Percentiles rank a stretch among this genome's conserved stretches.
Evolutionary conservation across 2,329 filamentous ascomycete species (phyloP).

Genomic region (Neonectria ditissima): DNA sequence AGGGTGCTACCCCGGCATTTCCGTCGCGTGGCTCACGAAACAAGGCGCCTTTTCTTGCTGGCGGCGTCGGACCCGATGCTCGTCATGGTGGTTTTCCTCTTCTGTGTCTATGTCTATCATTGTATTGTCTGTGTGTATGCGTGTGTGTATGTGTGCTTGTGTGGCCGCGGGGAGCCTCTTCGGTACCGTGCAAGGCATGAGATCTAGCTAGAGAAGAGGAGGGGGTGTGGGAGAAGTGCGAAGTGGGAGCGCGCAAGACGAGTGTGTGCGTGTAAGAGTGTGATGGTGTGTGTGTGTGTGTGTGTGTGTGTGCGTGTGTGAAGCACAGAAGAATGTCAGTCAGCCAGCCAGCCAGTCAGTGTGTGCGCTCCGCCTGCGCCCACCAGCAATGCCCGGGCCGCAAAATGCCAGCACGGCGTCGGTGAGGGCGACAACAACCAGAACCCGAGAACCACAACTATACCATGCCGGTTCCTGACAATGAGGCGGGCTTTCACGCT

Average conservation of each 20-base stretch:
- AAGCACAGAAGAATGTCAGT: no score
- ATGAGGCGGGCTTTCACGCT: neutral
- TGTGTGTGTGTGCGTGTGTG: neutral
- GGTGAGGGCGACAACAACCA: neutral
- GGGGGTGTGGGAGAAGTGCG: neutral
- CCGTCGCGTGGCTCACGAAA: constrained; percentile 42
- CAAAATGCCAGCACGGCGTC: constrained; percentile 6
- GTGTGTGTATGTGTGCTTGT: no score
- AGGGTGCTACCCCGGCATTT: constrained; percentile 43
- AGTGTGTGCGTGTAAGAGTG: neutral
- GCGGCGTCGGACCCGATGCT: constrained; percentile 17
- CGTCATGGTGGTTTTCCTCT: neutral
- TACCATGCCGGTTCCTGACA: no score
- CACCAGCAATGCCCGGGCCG: no score
- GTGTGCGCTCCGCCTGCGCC: no score
- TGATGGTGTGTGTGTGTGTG: neutral
- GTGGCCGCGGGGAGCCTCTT: neutral
- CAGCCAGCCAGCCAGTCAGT: no score
- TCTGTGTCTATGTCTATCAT: neutral
- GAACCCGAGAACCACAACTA: neutral
- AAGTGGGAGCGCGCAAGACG: neutral
- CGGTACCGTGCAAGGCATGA: neutral
- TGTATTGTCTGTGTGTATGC: no score
- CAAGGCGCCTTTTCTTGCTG: constrained; percentile 12
- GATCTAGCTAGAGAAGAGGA: neutral